phyloP scores from a whole-genome alignment of 805 yeast genomes.

The Wickerhamiella allomyrinae region DNA sequence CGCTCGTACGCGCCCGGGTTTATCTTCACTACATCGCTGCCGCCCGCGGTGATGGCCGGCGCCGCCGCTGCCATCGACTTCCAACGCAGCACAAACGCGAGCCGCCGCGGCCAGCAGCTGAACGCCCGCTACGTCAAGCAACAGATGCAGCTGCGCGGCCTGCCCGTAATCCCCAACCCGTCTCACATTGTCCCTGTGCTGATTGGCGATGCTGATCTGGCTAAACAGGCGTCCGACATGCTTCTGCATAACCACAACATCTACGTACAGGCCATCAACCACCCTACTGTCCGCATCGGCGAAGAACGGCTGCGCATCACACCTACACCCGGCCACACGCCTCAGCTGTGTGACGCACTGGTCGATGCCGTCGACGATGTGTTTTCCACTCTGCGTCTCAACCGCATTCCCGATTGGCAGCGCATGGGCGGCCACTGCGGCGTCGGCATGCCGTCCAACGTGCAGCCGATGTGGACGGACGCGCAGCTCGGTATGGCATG shows the following conservation, averaged over 20 bases:
- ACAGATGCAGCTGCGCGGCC: conserved; percentile 51
- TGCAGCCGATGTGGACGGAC: conserved; percentile 77
- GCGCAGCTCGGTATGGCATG: conserved; percentile 38
- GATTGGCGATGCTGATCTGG: conserved; percentile 87
- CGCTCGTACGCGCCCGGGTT: conserved; percentile 96
- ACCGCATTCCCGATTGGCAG: conserved; percentile 67
- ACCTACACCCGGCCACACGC: conserved; percentile 95
- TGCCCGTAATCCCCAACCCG: conserved; percentile 95
- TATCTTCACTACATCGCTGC: conserved; percentile 90
- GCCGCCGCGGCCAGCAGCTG: conserved; percentile 71
- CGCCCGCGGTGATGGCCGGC: conserved; percentile 98
- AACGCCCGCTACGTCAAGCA: conserved; percentile 76
- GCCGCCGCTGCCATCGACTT: conserved; percentile 74
- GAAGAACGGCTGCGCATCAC: conserved; percentile 93
- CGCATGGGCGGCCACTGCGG: conserved; percentile 79
- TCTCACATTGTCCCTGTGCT: conserved; percentile 93
- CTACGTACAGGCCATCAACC: conserved; percentile 96
- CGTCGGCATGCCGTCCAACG: conserved; percentile 44
- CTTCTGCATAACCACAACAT: conserved; percentile 71
- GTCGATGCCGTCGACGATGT: conserved; percentile 69
- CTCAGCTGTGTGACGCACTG: conserved; percentile 60
- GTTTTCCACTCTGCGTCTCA: conserved; percentile 58
- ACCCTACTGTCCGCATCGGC: conserved; percentile 94
- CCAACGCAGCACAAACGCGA: conserved; percentile 62
- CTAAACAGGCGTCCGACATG: conserved; percentile 81